Percentiles rank a stretch among this genome's conserved stretches.
Evolutionary conservation across 306 rosid species (phyloP).

Genomic region (Prunus mume): DNA sequence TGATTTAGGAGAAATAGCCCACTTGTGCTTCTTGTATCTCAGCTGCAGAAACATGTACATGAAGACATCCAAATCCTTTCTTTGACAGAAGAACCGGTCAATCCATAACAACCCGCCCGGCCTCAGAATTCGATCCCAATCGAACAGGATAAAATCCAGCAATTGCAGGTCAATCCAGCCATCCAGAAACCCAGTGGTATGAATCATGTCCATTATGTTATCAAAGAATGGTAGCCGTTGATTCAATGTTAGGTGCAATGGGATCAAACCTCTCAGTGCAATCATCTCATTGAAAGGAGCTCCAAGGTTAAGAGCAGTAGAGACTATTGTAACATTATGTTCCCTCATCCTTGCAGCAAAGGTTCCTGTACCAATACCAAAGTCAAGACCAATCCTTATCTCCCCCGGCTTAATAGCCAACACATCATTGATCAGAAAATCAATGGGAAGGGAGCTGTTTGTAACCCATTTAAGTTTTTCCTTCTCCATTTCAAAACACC

Average conservation of each 20-base stretch:
- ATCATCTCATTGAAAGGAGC: constrained; percentile 93
- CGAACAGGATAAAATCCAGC: constrained; percentile 75
- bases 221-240: constrained; percentile 86
- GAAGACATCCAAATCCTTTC: constrained; percentile 74
- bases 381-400: constrained; percentile 82
- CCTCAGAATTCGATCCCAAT: constrained; percentile 84
- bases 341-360: constrained; percentile 97
- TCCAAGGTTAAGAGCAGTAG: constrained; percentile 84
- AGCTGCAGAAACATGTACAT: constrained; percentile 94
- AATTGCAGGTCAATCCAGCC: constrained; percentile 83
- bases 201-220: constrained; percentile 88
- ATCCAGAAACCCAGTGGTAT: constrained; percentile 71
- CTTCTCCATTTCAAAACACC: constrained; percentile 90
- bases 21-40: constrained; percentile 84
- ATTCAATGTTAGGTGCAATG: constrained; percentile 65
- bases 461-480: constrained; percentile 83
- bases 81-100: constrained; percentile 69
- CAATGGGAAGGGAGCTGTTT: constrained; percentile 47
- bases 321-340: constrained; percentile 61
- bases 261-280: constrained; percentile 82
- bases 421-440: constrained; percentile 51
- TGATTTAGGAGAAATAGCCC: constrained; percentile 74
- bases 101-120: constrained; percentile 90
- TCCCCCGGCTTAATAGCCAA: constrained; percentile 52
- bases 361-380: constrained; percentile 74